phyloP scores from a whole-genome alignment of 2,329 filamentous ascomycete genomes.

The Nakataea oryzae region DNA sequence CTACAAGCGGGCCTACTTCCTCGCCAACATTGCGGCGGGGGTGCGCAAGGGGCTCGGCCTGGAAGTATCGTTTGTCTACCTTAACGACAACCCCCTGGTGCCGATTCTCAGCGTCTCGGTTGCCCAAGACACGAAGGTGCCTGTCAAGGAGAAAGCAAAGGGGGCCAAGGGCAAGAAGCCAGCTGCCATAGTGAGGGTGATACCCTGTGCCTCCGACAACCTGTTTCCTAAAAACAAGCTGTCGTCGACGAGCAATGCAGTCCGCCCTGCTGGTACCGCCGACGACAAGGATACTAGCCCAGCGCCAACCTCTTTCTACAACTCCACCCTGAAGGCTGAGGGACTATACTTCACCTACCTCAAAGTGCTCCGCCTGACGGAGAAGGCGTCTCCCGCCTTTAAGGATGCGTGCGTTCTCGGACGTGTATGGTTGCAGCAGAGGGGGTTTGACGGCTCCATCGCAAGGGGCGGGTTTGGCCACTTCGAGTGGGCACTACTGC shows the following conservation, averaged over 20 bases:
- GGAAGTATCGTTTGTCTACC: conserved; percentile 43
- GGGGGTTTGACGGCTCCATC: conserved; percentile 64
- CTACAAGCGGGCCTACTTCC: conserved; percentile 85
- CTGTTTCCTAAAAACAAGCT: conserved; percentile 66
- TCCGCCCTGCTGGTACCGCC: conserved; percentile 44
- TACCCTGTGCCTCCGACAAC: conserved; percentile 60
- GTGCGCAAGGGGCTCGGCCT: conserved; percentile 43
- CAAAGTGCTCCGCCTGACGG: conserved; percentile 60
- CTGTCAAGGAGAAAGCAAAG: conserved; percentile 16
- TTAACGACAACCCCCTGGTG: conserved; percentile 66
- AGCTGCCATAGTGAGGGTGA: conserved; percentile 51
- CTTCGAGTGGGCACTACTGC: conserved; percentile 79
- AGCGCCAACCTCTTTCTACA: conserved; percentile 72
- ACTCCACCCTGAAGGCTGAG: conserved; percentile 73
- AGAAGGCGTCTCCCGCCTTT: conserved; percentile 62
- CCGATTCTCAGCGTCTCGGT: conserved; percentile 48
- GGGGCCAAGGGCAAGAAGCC: conserved; percentile 8
- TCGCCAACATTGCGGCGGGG: conserved; percentile 68
- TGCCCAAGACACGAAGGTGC: conserved; percentile 12
- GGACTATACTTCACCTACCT: conserved; percentile 64
- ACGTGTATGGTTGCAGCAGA: conserved; percentile 79
- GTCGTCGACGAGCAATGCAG: conserved; percentile 55
- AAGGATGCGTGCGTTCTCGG: conserved; percentile 79
- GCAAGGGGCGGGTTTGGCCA: conserved; percentile 77
- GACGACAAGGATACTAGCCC: conserved; percentile 27